phyloP scores from a whole-genome alignment of 306 rosid species.

The Abrus precatorius region DNA sequence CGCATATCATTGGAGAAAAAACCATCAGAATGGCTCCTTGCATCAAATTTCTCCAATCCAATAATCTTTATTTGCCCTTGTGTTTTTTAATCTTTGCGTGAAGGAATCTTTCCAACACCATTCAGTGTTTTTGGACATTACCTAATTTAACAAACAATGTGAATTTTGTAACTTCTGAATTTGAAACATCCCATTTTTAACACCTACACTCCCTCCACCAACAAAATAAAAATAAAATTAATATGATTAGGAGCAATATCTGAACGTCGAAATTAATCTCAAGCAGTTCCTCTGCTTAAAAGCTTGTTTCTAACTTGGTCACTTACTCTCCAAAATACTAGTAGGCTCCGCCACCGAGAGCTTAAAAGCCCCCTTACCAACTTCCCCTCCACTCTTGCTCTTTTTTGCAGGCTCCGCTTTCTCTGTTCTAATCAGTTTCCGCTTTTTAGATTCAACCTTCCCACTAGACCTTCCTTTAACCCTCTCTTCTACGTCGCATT shows the following conservation, averaged over 20 bases:
- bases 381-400: slow-evolving; percentile 59
- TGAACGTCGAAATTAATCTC: not conserved
- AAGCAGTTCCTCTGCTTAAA: not conserved
- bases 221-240: not conserved
- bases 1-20: not conserved
- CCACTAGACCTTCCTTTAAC: slow-evolving; percentile 52
- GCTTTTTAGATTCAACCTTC: slow-evolving; percentile 55
- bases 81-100: not conserved
- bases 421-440: slow-evolving; percentile 56
- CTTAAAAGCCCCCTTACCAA: slow-evolving; percentile 47
- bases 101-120: not conserved
- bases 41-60: not conserved
- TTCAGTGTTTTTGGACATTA: not conserved
- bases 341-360: slow-evolving; percentile 50
- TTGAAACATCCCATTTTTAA: slow-evolving; percentile 12
- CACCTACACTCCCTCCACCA: not conserved
- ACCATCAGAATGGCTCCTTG: not conserved
- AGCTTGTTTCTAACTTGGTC: not conserved
- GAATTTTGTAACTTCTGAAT: not conserved
- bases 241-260: not conserved
- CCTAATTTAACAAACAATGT: slow-evolving; percentile 28
- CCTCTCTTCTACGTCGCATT: slow-evolving; percentile 44
- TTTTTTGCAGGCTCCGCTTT: slow-evolving; percentile 63
- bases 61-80: not conserved
- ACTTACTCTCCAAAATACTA: slow-evolving; percentile 65